A percentile compares a stretch with the other conserved stretches of the same genome.
These are phyloP conservation scores for Diphasiastrum complanatum DNA, from an alignment of 83 land plant genomes.

Conservation along the genomic window DNA sequence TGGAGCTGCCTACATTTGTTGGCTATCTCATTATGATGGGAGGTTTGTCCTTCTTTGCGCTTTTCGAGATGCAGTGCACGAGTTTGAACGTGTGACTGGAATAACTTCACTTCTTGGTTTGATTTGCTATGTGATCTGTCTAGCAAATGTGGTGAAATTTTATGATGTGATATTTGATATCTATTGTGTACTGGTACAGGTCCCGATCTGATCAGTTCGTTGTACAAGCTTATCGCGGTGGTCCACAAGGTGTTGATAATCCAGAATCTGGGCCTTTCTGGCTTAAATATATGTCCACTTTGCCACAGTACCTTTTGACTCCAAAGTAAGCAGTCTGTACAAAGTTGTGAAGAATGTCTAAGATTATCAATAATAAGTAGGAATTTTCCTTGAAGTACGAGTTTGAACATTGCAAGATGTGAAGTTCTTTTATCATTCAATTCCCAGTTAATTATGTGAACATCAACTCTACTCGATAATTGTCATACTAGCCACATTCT, in stretches of 20 bases:
- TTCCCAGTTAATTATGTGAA: too few relatives aligned
- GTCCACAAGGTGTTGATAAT: slow-evolving; percentile 63
- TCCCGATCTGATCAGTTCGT: slow-evolving; percentile 69
- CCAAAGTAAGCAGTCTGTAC: too few relatives aligned
- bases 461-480: too few relatives aligned
- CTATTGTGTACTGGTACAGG: slow-evolving; percentile 30
- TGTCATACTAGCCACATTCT: too few relatives aligned
- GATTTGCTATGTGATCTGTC: too few relatives aligned
- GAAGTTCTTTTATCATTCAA: too few relatives aligned
- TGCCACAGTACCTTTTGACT: slow-evolving; percentile 43
- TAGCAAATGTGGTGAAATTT: not conserved
- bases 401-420: too few relatives aligned
- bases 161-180: not conserved
- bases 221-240: slow-evolving; percentile 76
- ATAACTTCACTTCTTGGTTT: too few relatives aligned
- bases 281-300: slow-evolving; percentile 51
- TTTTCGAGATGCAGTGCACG: not conserved
- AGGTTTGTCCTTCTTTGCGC: slow-evolving; percentile 31
- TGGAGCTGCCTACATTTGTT: slow-evolving; percentile 73
- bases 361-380: too few relatives aligned
- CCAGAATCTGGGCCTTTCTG: slow-evolving; percentile 58
- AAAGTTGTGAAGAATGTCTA: too few relatives aligned
- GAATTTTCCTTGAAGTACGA: too few relatives aligned
- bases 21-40: slow-evolving; percentile 77
- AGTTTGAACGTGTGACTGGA: too few relatives aligned